These are phyloP conservation scores for Luffa acutangula DNA, from an alignment of 306 rosid species.

Conservation along the genomic window DNA sequence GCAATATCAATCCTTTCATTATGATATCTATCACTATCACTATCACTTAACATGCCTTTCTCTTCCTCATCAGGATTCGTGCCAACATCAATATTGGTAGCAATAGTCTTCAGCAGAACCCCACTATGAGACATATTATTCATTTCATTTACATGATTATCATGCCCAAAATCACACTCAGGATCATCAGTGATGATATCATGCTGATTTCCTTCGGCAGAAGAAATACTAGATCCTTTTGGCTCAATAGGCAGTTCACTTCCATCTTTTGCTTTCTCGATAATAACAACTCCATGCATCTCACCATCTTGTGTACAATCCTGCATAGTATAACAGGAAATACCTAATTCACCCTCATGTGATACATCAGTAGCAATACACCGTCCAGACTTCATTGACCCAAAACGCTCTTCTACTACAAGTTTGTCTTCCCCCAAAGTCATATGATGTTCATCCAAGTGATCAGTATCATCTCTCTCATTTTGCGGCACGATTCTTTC, in stretches of 20 bases:
- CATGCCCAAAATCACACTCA: constrained; percentile 14
- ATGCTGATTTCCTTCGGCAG: constrained; percentile 7
- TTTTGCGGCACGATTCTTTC: constrained; percentile 6
- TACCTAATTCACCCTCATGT: constrained; percentile 15
- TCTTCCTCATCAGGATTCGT: constrained; percentile 14
- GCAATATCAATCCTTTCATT: constrained; percentile 24
- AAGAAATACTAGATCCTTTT: constrained; percentile 10
- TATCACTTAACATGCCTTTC: constrained; percentile 19
- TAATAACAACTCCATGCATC: background rate
- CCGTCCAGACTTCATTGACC: constrained; percentile 18
- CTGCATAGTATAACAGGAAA: constrained; percentile 10
- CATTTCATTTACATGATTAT: constrained; percentile 17
- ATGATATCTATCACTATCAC: constrained; percentile 26
- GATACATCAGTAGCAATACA: constrained; percentile 10
- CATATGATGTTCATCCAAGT: constrained; percentile 10
- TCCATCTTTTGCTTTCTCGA: constrained; percentile 9
- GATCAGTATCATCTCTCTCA: constrained; percentile 17
- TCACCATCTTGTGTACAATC: constrained; percentile 1
- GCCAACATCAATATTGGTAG: constrained; percentile 24
- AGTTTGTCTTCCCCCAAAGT: constrained; percentile 14
- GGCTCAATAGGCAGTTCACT: constrained; percentile 13
- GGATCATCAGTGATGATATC: constrained; percentile 5
- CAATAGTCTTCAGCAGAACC: constrained; percentile 17
- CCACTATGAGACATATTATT: constrained; percentile 13
- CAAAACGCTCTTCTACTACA: constrained; percentile 8